Conservation (phyloP, 345 rosid genomes). For the Ceriops decandra region DNA sequence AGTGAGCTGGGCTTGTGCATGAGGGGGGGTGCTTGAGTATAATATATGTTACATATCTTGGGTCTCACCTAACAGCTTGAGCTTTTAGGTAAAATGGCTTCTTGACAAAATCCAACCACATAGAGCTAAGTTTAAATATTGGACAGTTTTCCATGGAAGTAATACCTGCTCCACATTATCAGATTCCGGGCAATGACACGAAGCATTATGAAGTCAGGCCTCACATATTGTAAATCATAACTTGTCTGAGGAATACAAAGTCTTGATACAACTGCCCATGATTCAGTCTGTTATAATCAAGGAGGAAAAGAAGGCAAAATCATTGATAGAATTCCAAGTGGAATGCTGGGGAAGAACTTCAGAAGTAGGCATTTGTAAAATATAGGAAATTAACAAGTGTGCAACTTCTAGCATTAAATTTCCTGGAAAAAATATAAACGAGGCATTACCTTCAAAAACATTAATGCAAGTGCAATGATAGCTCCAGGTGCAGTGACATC, state of each 20-base stretch:
- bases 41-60: too few species aligned
- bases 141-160: constrained; percentile 7
- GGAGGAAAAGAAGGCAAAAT: neutral
- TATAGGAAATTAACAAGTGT: neutral
- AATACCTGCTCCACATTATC: constrained; percentile 94
- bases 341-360: neutral
- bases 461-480: constrained; percentile 77
- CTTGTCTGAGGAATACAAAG: constrained; percentile 78
- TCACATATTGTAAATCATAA: constrained; percentile 79
- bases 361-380: neutral
- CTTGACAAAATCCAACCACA: constrained; percentile 9
- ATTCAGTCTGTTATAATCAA: constrained; percentile 67
- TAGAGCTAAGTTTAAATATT: constrained; percentile 16
- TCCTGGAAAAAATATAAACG: constrained; percentile 9
- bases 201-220: constrained; percentile 98
- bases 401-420: constrained; percentile 10
- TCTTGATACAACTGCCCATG: constrained; percentile 67
- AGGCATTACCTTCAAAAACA: constrained; percentile 75
- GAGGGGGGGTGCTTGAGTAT: too few species aligned
- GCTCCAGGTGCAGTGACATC: constrained; percentile 99
- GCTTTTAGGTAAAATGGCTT: too few species aligned
- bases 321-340: neutral
- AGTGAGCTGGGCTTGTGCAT: too few species aligned
- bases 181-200: constrained; percentile 93
- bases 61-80: too few species aligned